Evolutionary conservation across 352 stramenopile genomes (phyloP), one percentile per base, ranked within the genome.

Genomic region (Pythium volutum): DNA sequence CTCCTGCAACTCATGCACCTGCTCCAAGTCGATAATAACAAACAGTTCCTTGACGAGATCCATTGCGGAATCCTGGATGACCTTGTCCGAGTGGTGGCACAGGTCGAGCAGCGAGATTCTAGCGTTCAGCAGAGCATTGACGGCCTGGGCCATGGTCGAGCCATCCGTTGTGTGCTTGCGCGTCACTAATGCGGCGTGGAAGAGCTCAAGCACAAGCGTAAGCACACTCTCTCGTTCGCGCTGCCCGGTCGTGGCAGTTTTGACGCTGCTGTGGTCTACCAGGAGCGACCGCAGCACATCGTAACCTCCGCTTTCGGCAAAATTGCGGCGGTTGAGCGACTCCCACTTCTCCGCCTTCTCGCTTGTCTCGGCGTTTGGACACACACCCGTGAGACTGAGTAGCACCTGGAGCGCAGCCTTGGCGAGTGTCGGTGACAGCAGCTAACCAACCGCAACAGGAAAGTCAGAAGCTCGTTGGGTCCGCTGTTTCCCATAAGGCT

Each of bases 1-100:
- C 43, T 95, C 85, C 61, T 95, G 85, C 10, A 95, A 47, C 18
- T 91, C 76, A 36, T 91, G 82, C 8, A 91, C 79, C 52, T 93
- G 81, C 39, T 89, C 74, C 14, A 91, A 52, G 59, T 91, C 79
- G 42, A 87, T 81, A 38, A 81, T 74, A 16, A 76, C 70, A 57
- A 93, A 95, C 0, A 95, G 60, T 54, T 93, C 85, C 38, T 83
- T 81, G 20, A 95, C 78, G 39, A 95, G 59, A 43, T 89, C 78
- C 55, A 84, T 77, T 9, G 81, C 81, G 26, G 74, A 69, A 27
- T 80, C 61, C 55, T 84, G 79, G n/a, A 95, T 66, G 3, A 63
- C 29, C 1, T 47, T 38, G 45, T 75, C 66, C 6, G 46, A 12
- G 23, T 84, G 70, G 69, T 95, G 85, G 54, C 81, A 91, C 53